phyloP scores from a whole-genome alignment of 1,139 yeast species.

The Saccharomyces hybrid region DNA sequence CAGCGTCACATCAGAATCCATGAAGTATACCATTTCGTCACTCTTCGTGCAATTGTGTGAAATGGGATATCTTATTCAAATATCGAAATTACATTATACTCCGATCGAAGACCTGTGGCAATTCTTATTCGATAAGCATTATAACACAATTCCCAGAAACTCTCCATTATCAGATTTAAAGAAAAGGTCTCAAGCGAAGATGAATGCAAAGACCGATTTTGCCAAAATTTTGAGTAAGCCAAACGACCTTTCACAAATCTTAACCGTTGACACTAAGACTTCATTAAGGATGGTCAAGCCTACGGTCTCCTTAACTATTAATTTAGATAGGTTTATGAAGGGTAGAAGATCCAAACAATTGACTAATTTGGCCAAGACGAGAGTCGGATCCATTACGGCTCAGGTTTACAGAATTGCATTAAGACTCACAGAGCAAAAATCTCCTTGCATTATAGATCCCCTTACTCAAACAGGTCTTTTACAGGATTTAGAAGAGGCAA shows the following conservation, averaged over 20 bases:
- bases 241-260: slow-evolving; percentile 35
- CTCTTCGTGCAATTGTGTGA: slow-evolving; percentile 26
- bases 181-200: slow-evolving; percentile 57
- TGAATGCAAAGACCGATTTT: slow-evolving; percentile 41
- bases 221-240: slow-evolving; percentile 17
- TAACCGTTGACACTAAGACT: slow-evolving; percentile 34
- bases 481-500: slow-evolving; percentile 37
- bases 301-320: slow-evolving; percentile 50
- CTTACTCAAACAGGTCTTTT: slow-evolving; percentile 33
- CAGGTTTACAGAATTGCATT: slow-evolving; percentile 57
- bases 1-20: slow-evolving; percentile 27
- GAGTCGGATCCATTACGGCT: slow-evolving; percentile 65
- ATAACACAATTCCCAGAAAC: slow-evolving; percentile 43
- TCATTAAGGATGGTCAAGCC: slow-evolving; percentile 39
- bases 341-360: slow-evolving; percentile 58
- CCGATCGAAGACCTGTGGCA: slow-evolving; percentile 53
- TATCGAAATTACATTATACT: slow-evolving; percentile 34
- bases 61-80: slow-evolving; percentile 50
- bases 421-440: slow-evolving; percentile 47
- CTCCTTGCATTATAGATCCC: slow-evolving; percentile 39
- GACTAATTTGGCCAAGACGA: slow-evolving; percentile 52
- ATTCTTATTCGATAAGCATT: slow-evolving; percentile 44
- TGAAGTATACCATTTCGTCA: slow-evolving; percentile 13
- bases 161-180: slow-evolving; percentile 55
- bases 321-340: slow-evolving; percentile 60